Percentiles rank a stretch among this genome's conserved stretches.
Conservation (phyloP, 306 rosid genomes). For the Dryas octopetala region DNA sequence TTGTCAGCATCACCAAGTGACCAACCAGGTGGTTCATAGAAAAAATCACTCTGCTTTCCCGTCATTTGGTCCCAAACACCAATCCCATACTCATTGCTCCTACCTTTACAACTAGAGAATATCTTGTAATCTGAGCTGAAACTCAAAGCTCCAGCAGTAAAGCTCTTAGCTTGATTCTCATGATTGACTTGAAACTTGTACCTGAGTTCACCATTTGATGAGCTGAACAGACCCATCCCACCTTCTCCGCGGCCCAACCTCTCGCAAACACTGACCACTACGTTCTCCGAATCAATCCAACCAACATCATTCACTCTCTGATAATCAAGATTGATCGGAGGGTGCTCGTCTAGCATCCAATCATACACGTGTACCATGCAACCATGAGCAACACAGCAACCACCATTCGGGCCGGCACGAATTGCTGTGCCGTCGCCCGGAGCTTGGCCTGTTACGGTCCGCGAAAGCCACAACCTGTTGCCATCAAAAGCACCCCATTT, state of each 20-base stretch:
- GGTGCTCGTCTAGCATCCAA: constrained; percentile 88
- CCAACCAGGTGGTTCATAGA: constrained; percentile 84
- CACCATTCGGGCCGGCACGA: constrained; percentile 89
- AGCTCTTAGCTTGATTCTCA: constrained; percentile 77
- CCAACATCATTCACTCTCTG: constrained; percentile 89
- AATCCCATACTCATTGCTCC: constrained; percentile 88
- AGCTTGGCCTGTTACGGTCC: constrained; percentile 64
- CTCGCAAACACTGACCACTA: constrained; percentile 74
- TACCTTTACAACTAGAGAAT: constrained; percentile 82
- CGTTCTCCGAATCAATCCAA: constrained; percentile 64
- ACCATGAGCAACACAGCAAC: constrained; percentile 91
- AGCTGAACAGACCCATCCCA: constrained; percentile 77
- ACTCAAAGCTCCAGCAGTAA: constrained; percentile 89
- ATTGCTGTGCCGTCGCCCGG: constrained; percentile 97
- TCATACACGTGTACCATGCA: constrained; percentile 90
- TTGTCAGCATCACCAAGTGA: constrained; percentile 96
- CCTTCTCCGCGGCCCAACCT: constrained; percentile 77
- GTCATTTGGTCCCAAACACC: constrained; percentile 95
- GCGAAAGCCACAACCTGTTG: constrained; percentile 53
- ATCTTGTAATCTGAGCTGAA: constrained; percentile 72
- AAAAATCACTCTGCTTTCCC: constrained; percentile 78
- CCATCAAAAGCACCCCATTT: constrained; percentile 88
- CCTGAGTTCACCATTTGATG: constrained; percentile 71
- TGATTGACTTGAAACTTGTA: constrained; percentile 77
- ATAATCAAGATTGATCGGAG: constrained; percentile 66